Percentiles rank a stretch among this genome's conserved stretches.
phyloP scores from a whole-genome alignment of 352 stramenopile genomes.

The Lagenidium sp. region DNA sequence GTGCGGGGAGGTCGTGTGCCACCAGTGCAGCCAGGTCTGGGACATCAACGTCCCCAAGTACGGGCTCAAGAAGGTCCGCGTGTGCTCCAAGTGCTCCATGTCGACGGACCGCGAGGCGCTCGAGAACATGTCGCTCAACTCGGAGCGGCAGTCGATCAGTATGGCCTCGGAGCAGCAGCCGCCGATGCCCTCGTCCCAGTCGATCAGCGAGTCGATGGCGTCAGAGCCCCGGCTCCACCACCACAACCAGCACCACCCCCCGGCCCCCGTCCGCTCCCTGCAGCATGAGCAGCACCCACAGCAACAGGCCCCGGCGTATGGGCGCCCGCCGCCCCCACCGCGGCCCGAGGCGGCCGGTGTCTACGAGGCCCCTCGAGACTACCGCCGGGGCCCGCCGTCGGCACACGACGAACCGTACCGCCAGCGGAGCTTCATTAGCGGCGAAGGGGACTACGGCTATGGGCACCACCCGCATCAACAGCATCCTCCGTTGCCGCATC shows the following conservation, averaged over 20 bases:
- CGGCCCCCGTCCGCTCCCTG: too few species aligned
- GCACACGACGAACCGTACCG: too few species aligned
- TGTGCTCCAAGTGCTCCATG: slow-evolving; percentile 45
- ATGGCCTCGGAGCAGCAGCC: slow-evolving; percentile 4
- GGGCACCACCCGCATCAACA: too few species aligned
- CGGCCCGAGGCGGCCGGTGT: too few species aligned
- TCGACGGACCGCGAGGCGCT: slow-evolving; percentile 19
- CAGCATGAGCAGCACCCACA: too few species aligned
- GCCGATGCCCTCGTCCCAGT: slow-evolving; percentile 1
- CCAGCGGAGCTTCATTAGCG: too few species aligned
- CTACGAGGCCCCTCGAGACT: too few species aligned
- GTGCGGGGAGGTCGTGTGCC: slow-evolving; percentile 68
- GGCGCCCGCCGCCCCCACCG: neutral
- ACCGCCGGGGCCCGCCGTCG: too few species aligned
- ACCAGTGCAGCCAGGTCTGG: slow-evolving; percentile 46
- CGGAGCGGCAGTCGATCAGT: slow-evolving; percentile 11
- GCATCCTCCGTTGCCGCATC: too few species aligned
- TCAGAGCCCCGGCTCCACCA: neutral
- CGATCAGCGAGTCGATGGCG: slow-evolving; percentile 2
- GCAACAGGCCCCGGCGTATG: too few species aligned
- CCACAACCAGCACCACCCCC: too few species aligned
- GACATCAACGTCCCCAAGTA: slow-evolving; percentile 35
- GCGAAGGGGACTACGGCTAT: too few species aligned
- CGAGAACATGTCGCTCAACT: slow-evolving; percentile 17
- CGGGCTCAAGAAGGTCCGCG: slow-evolving; percentile 40